phyloP scores from a whole-genome alignment of 192 early-diverging fungal genomes.

The Coemansia sp. region DNA sequence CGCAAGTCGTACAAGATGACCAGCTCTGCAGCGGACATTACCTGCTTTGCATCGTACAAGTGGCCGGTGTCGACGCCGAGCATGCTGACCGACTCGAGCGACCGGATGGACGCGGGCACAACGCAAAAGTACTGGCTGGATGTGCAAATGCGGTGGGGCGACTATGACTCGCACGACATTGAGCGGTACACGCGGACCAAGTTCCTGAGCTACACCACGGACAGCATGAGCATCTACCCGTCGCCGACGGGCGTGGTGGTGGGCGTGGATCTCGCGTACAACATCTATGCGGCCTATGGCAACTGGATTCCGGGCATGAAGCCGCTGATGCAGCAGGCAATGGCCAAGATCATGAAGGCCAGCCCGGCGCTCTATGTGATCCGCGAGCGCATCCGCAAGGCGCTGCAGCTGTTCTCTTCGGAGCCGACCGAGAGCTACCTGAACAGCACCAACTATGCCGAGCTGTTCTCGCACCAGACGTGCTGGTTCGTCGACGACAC shows the following conservation, averaged over 20 bases:
- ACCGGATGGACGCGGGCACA: conserved; percentile 94
- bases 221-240: conserved; percentile 99
- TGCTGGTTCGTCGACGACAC: conserved; percentile 99
- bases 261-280: conserved; percentile 97
- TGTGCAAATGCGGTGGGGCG: conserved; percentile 96
- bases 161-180: conserved; percentile 98
- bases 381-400: conserved; percentile 97
- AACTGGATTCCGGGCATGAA: conserved; percentile 99
- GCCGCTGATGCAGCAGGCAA: conserved; percentile 92
- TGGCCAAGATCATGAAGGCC: conserved; percentile 99
- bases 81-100: conserved; percentile 86
- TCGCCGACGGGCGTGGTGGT: conserved; percentile 96
- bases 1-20: conserved; percentile 99
- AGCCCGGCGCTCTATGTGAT: conserved; percentile 97
- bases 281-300: conserved; percentile 89
- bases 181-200: conserved; percentile 98
- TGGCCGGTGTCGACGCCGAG: conserved; percentile 97
- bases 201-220: conserved; percentile 96
- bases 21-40: conserved; percentile 84
- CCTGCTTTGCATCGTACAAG: conserved; percentile 95
- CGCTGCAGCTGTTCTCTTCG: conserved; percentile 95
- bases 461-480: conserved; percentile 96
- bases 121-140: conserved; percentile 99
- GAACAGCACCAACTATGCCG: conserved; percentile 90
- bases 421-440: conserved; percentile 98